A percentile compares a stretch with the other conserved stretches of the same genome.
These are phyloP conservation scores for Cystoderma amianthinum DNA, from an alignment of 768 basidiomycete species.

Conservation along the genomic window DNA sequence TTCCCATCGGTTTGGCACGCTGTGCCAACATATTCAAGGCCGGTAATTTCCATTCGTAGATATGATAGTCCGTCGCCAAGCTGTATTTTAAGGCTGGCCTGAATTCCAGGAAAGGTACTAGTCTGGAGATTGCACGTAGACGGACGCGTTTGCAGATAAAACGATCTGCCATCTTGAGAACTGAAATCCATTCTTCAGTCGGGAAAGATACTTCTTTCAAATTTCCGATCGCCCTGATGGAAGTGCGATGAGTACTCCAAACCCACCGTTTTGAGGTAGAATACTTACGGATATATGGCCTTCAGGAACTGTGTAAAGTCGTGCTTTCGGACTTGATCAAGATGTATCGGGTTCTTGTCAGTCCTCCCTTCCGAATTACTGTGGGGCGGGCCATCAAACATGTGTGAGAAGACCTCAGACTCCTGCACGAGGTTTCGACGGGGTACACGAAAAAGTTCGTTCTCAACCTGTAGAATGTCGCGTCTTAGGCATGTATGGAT, in stretches of 20 bases:
- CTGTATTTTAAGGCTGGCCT: not conserved
- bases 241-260: too few relatives aligned
- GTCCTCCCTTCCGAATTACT: constrained; percentile 9
- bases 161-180: constrained; percentile 23
- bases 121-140: constrained; percentile 14
- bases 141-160: constrained; percentile 23
- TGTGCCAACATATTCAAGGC: not conserved
- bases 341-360: constrained; percentile 17
- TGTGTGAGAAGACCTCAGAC: not conserved
- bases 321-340: constrained; percentile 12
- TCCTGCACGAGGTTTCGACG: not conserved
- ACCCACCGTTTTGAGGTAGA: too few relatives aligned
- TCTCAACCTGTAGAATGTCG: not conserved
- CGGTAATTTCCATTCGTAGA: not conserved
- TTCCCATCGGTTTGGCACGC: not conserved
- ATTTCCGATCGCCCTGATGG: too few relatives aligned
- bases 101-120: not conserved
- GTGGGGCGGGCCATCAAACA: not conserved
- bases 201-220: too few relatives aligned
- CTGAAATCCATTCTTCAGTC: constrained; percentile 20
- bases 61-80: not conserved
- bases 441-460: not conserved
- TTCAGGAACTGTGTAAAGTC: constrained; percentile 27
- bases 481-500: too few relatives aligned
- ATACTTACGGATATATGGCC: constrained; percentile 22